Percentiles rank a stretch among this genome's conserved stretches.
phyloP scores from a whole-genome alignment of 2,329 filamentous ascomycete genomes.

The Chrysosporium keratinophilum region DNA sequence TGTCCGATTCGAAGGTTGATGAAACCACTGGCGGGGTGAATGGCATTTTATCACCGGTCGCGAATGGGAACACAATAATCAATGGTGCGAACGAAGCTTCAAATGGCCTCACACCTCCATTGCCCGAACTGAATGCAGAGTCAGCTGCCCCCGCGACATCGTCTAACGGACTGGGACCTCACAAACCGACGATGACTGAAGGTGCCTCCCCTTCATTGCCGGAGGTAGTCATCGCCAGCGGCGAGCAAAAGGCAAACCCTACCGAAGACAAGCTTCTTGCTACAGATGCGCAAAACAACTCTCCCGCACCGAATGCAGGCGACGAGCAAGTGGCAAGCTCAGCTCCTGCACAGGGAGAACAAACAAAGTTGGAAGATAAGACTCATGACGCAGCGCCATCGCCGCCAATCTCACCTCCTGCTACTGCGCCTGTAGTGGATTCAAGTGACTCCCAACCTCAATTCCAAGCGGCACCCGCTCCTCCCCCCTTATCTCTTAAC shows the following conservation, averaged over 20 bases:
- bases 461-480: background rate
- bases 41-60: conserved; percentile 7
- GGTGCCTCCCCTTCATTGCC: background rate
- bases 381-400: background rate
- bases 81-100: conserved; percentile 7
- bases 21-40: background rate
- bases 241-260: background rate
- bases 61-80: conserved; percentile 6
- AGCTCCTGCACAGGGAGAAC: background rate
- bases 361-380: background rate
- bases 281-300: background rate
- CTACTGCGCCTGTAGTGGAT: conserved; percentile 3
- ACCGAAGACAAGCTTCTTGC: background rate
- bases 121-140: background rate
- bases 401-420: conserved; percentile 2
- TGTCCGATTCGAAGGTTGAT: background rate
- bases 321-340: background rate
- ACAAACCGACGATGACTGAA: background rate
- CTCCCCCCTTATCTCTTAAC: background rate
- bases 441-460: background rate
- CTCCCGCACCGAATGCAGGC: background rate
- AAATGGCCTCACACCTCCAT: background rate
- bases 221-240: background rate
- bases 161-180: background rate
- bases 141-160: background rate